Evolutionary conservation across 257 asterid genomes (phyloP).

Genomic region (Mitragyna speciosa): DNA sequence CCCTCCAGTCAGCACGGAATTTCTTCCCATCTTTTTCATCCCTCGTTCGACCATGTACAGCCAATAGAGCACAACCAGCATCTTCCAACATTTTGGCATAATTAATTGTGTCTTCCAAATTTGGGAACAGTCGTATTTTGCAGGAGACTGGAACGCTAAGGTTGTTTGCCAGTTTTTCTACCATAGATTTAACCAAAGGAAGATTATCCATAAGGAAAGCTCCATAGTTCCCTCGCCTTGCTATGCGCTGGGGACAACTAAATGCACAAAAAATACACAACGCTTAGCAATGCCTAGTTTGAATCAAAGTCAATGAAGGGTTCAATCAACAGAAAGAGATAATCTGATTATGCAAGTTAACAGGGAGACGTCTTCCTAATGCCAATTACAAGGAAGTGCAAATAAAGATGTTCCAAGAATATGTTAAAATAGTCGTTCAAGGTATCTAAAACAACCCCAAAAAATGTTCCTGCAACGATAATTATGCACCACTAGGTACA

Average conservation of each 20-base stretch:
- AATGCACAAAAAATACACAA: neutral
- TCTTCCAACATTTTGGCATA: constrained; percentile 96
- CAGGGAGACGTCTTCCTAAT: neutral
- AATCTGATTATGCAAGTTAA: neutral
- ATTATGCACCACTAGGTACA: neutral
- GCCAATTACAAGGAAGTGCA: constrained; percentile 7
- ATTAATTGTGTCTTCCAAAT: constrained; percentile 69
- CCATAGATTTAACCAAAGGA: constrained; percentile 78
- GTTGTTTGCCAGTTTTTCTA: constrained; percentile 67
- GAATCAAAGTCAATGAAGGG: neutral
- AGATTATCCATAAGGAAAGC: constrained; percentile 99
- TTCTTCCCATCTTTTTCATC: constrained; percentile 92
- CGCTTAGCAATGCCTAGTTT: neutral
- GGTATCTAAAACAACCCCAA: too few species aligned
- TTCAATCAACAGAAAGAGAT: neutral
- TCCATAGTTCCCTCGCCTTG: constrained; percentile 86
- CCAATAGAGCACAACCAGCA: constrained; percentile 90
- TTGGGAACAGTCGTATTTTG: constrained; percentile 82
- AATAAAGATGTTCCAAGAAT: neutral
- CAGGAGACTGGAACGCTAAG: constrained; percentile 85
- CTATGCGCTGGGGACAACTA: constrained; percentile 97
- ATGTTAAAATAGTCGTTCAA: neutral
- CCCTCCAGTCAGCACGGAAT: constrained; percentile 83
- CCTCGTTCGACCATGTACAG: constrained; percentile 94
- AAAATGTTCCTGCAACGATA: neutral